Base-by-base conservation (phyloP, 2,329 filamentous ascomycete genomes). In the Lachnellula arida region DNA sequence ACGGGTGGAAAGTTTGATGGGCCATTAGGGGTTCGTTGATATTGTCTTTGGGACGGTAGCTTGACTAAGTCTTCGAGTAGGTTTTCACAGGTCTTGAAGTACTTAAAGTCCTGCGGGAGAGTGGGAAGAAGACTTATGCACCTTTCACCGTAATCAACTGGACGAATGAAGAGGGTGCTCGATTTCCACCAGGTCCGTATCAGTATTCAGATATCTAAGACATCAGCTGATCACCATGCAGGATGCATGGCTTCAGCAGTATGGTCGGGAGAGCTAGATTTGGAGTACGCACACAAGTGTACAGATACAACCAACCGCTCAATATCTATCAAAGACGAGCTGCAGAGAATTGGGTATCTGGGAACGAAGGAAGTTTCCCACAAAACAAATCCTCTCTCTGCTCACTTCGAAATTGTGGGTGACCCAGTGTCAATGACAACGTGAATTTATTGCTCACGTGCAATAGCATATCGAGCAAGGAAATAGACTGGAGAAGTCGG, bases 1-100 rank as follows among this genome's bases (percentile, higher is more conserved):
- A 89, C 84, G 0, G 86, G 85, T 1, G 86, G 86, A 0, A 73
- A 86, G 23, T 90, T 90, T 57, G 87, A 90, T 65, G 89, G 88
- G 0, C 89, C 92, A 22, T 71, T 93, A 0, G 89, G 89, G 5
- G 79, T 93, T 3, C 14, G n/a, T 17, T 15, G 14, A 40, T 17
- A 9, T n/a, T 15, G 14, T 17, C 12, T 17, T 17, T 17, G 14
- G 12, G 14, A 40, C 12, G 12, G 37, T 40, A 15, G 4, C 37
- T 15, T 14, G n/a, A 15, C 37, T 40, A 17, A 40, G 37, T 15
- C 37, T 40, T 40, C 8, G 7, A 5, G n/a, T 40, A 40, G 37
- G 37, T 40, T 40, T 76, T 81, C 14, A 81, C 88, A 0, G 89
- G 82, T 0, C 74, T 92, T 0, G 88, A 92, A 71, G 84, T 87